These are phyloP conservation scores for Trichomonascaceae sp. DNA, from an alignment of 1,139 yeast species.

Conservation along the genomic window DNA sequence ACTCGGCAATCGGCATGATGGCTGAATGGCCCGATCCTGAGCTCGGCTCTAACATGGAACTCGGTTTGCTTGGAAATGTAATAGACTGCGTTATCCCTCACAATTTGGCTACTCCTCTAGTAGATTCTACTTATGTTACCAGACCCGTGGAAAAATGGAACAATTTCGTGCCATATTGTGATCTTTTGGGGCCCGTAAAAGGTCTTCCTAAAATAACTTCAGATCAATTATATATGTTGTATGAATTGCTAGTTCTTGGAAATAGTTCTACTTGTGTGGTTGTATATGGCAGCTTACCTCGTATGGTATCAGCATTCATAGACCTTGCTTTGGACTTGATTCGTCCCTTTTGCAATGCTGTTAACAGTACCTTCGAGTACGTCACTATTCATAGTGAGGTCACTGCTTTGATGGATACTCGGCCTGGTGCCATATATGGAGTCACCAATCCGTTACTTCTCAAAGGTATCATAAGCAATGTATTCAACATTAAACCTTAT, in stretches of 20 bases:
- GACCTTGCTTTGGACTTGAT: slow-evolving; percentile 22
- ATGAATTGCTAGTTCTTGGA: slow-evolving; percentile 23
- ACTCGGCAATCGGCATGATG: slow-evolving; percentile 26
- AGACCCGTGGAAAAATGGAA: slow-evolving; percentile 24
- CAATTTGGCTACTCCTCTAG: slow-evolving; percentile 13
- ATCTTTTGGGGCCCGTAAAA: slow-evolving; percentile 8
- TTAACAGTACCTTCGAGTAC: slow-evolving; percentile 23
- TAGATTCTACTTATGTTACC: slow-evolving; percentile 12
- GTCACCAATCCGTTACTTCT: slow-evolving; percentile 26
- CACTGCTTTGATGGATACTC: slow-evolving; percentile 1
- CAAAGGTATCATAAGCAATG: slow-evolving; percentile 9
- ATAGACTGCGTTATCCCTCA: slow-evolving; percentile 13
- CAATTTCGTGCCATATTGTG: slow-evolving; percentile 15
- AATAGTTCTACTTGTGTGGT: slow-evolving; percentile 19
- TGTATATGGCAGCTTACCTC: slow-evolving; percentile 25
- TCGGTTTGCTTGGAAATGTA: slow-evolving; percentile 27
- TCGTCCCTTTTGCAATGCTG: slow-evolving; percentile 22
- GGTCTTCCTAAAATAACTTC: neutral
- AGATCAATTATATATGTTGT: slow-evolving; percentile 23
- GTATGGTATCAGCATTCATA: slow-evolving; percentile 25
- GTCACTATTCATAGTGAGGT: slow-evolving; percentile 23
- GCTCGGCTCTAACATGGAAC: slow-evolving; percentile 14
- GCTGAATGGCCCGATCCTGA: slow-evolving; percentile 28
- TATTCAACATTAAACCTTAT: slow-evolving; percentile 1
- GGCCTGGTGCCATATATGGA: slow-evolving; percentile 18